A percentile compares a stretch with the other conserved stretches of the same genome.
Conservation (phyloP, 1,139 yeast species). For the Candida sp. region DNA sequence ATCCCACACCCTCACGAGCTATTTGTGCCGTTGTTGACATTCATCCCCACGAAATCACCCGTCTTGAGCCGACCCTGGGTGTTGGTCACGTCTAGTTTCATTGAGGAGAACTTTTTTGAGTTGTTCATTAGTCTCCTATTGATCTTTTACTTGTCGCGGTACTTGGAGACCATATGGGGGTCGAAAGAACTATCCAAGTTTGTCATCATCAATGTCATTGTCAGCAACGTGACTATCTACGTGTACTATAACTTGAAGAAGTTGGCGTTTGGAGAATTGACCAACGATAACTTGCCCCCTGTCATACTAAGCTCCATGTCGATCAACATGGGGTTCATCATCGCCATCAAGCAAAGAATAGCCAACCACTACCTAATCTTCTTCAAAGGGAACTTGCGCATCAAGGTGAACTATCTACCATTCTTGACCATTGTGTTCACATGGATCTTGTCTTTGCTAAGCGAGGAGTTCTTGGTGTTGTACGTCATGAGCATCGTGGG, state of each 20-base stretch:
- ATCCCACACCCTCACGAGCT: slow-evolving; percentile 47
- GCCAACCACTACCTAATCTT: slow-evolving; percentile 46
- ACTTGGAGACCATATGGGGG: slow-evolving; percentile 45
- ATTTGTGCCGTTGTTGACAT: slow-evolving; percentile 43
- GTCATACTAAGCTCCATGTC: slow-evolving; percentile 42
- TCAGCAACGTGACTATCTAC: slow-evolving; percentile 38
- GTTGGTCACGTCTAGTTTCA: slow-evolving; percentile 34
- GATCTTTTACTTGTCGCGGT: slow-evolving; percentile 39
- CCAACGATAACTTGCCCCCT: slow-evolving; percentile 38
- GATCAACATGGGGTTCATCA: slow-evolving; percentile 42
- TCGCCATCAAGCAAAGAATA: slow-evolving; percentile 49
- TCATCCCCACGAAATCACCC: slow-evolving; percentile 42
- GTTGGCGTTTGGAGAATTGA: slow-evolving; percentile 21
- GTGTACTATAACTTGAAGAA: slow-evolving; percentile 39
- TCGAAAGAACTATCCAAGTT: slow-evolving; percentile 34
- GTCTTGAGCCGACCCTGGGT: slow-evolving; percentile 45
- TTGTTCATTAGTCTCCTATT: slow-evolving; percentile 27
- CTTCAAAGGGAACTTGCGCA: slow-evolving; percentile 40
- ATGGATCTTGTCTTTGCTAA: slow-evolving; percentile 23
- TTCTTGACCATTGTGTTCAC: slow-evolving; percentile 27
- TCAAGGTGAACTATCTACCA: slow-evolving; percentile 44
- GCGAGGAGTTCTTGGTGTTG: slow-evolving; percentile 33
- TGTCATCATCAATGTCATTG: slow-evolving; percentile 23
- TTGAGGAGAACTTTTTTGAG: slow-evolving; percentile 38
- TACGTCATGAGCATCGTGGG: slow-evolving; percentile 30